phyloP scores from a whole-genome alignment of 805 yeast species.

The Komagataella pseudopastoris region DNA sequence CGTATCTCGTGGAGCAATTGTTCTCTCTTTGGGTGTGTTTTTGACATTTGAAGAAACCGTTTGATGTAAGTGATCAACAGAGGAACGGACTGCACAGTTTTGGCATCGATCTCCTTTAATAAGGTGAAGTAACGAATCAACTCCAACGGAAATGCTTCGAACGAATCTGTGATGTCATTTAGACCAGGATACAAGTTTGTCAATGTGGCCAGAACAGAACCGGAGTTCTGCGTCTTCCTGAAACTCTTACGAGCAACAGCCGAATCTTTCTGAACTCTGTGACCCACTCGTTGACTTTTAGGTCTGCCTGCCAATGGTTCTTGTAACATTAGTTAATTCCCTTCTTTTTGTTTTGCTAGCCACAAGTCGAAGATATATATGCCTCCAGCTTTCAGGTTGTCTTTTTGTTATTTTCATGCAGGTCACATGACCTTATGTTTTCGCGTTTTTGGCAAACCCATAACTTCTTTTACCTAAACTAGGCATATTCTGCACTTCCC shows the following conservation, averaged over 20 bases:
- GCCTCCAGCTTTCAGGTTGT: background rate
- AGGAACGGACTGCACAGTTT: slow-evolving; percentile 69
- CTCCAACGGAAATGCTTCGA: slow-evolving; percentile 82
- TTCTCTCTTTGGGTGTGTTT: slow-evolving; percentile 23
- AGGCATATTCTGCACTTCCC: background rate
- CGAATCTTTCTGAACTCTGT: background rate
- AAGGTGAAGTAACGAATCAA: slow-evolving; percentile 75
- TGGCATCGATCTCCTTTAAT: slow-evolving; percentile 89
- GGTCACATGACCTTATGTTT: background rate
- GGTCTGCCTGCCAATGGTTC: background rate
- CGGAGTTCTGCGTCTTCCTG: background rate
- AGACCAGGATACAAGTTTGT: slow-evolving; percentile 62
- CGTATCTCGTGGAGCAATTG: slow-evolving; percentile 24
- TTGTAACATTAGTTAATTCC: background rate
- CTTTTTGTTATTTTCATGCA: background rate
- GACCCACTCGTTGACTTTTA: background rate
- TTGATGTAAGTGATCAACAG: slow-evolving; percentile 41
- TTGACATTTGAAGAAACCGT: slow-evolving; percentile 26
- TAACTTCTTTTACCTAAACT: background rate
- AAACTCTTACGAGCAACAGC: background rate
- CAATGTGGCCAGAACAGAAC: slow-evolving; percentile 3
- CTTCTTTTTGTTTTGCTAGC: background rate
- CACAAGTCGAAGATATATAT: background rate
- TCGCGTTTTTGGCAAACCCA: background rate
- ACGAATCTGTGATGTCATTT: slow-evolving; percentile 82